Percentiles rank a stretch among this genome's conserved stretches.
phyloP scores from a whole-genome alignment of 768 basidiomycete genomes.

The Phylloporus arenicola region DNA sequence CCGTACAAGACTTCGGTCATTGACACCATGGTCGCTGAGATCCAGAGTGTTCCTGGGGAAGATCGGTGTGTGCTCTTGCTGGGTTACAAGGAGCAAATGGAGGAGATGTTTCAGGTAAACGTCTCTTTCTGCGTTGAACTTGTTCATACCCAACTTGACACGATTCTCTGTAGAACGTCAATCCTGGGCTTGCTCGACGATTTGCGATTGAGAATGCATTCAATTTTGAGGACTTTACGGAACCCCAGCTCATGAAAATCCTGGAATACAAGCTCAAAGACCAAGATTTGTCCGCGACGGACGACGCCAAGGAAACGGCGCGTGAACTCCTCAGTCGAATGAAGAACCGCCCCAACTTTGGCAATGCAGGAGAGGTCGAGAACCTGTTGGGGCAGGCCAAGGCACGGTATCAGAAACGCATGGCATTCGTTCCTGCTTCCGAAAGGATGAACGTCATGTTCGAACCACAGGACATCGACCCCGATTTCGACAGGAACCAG shows the following conservation, averaged over 20 bases:
- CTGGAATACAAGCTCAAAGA: constrained; percentile 52
- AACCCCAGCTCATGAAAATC: constrained; percentile 46
- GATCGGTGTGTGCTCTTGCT: constrained; percentile 64
- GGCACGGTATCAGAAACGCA: constrained; percentile 39
- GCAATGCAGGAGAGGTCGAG: constrained; percentile 63
- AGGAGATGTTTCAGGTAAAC: constrained; percentile 67
- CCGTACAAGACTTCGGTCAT: constrained; percentile 64
- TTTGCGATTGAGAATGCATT: constrained; percentile 69
- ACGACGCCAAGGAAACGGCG: constrained; percentile 52
- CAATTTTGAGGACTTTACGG: constrained; percentile 59
- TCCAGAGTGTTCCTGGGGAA: constrained; percentile 64
- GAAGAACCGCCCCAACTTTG: constrained; percentile 53
- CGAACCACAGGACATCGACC: constrained; percentile 56
- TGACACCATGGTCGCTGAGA: constrained; percentile 70
- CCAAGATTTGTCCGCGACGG: constrained; percentile 55
- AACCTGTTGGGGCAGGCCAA: constrained; percentile 56
- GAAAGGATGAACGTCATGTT: constrained; percentile 30
- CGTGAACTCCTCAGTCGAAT: constrained; percentile 39
- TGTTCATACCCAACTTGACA: neutral
- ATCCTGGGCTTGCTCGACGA: constrained; percentile 61
- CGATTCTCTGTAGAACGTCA: constrained; percentile 49
- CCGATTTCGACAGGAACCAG: constrained; percentile 47
- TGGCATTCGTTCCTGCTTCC: constrained; percentile 22
- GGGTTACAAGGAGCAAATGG: constrained; percentile 63
- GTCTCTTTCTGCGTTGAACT: neutral